Percentiles rank a stretch among this genome's conserved stretches.
phyloP scores from a whole-genome alignment of 2,329 filamentous ascomycete genomes.

The Claviceps sorghi region DNA sequence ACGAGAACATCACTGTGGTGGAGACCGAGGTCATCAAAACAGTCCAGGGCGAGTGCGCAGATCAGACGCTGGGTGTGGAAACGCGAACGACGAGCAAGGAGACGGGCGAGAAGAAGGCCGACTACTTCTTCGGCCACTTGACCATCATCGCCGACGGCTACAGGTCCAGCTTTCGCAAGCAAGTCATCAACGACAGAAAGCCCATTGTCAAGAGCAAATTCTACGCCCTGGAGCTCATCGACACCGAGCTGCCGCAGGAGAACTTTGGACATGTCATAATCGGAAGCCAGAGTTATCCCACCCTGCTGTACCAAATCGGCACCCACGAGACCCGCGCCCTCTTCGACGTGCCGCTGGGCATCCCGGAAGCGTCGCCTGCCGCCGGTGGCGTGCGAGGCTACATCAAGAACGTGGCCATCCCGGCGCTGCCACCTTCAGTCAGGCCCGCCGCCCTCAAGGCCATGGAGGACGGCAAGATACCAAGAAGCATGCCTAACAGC shows the following conservation, averaged over 20 bases:
- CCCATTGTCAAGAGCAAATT: constrained; percentile 74
- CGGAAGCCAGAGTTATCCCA: constrained; percentile 50
- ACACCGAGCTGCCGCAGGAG: constrained; percentile 61
- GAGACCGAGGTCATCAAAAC: constrained; percentile 75
- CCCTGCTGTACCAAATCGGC: constrained; percentile 94
- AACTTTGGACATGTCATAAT: constrained; percentile 81
- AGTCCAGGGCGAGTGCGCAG: constrained; percentile 52
- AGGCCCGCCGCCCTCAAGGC: constrained; percentile 62
- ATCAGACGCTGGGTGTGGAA: constrained; percentile 72
- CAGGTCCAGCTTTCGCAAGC: constrained; percentile 76
- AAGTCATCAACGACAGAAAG: constrained; percentile 45
- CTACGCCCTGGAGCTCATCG: constrained; percentile 83
- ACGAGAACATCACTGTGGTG: constrained; percentile 76
- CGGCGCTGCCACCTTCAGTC: constrained; percentile 56
- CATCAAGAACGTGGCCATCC: constrained; percentile 64
- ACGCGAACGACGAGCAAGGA: constrained; percentile 47
- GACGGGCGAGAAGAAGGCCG: constrained; percentile 40
- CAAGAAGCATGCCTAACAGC: constrained; percentile 83
- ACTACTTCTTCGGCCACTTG: constrained; percentile 76
- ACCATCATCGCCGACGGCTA: constrained; percentile 91
- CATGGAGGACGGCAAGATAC: constrained; percentile 62
- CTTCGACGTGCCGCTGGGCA: constrained; percentile 69
- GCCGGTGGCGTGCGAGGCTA: constrained; percentile 77
- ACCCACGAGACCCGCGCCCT: constrained; percentile 84
- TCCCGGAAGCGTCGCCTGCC: constrained; percentile 56